Conservation (phyloP, 163 green algal species). For the Smithsoniella earleae region DNA sequence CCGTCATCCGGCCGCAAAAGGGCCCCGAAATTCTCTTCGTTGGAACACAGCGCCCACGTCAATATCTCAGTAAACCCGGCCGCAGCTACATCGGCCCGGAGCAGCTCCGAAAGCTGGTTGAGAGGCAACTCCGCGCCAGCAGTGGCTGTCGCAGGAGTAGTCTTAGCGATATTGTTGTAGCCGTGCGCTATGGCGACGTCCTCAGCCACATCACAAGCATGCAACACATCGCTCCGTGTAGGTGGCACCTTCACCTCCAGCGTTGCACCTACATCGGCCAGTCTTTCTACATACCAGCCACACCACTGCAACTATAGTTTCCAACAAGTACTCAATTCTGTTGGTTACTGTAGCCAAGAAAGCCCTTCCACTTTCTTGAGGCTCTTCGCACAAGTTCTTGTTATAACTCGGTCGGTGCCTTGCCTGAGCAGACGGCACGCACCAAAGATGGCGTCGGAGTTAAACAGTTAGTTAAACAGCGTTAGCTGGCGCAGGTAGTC, state of each 20-base stretch:
- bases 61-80: constrained; percentile 70
- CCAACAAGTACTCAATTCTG: no score
- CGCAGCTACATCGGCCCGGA: constrained; percentile 76
- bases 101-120: constrained; percentile 78
- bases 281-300: no score
- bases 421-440: no score
- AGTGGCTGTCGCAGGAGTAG: constrained; percentile 53
- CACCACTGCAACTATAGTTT: no score
- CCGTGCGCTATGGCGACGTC: constrained; percentile 96
- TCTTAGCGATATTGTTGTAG: constrained; percentile 90
- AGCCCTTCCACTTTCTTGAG: constrained; percentile 27
- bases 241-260: constrained; percentile 60
- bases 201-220: constrained; percentile 91
- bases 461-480: background rate
- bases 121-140: constrained; percentile 79
- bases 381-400: background rate
- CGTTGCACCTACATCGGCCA: constrained; percentile 20
- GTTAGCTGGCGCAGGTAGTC: no score
- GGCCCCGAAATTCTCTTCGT: constrained; percentile 63
- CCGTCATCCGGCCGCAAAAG: constrained; percentile 60
- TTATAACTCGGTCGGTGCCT: background rate
- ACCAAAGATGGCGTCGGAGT: background rate
- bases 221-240: constrained; percentile 88
- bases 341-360: background rate
- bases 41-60: constrained; percentile 76